These are phyloP conservation scores for Volutella citrinella DNA, from an alignment of 2,329 filamentous ascomycete genomes.

Conservation along the genomic window DNA sequence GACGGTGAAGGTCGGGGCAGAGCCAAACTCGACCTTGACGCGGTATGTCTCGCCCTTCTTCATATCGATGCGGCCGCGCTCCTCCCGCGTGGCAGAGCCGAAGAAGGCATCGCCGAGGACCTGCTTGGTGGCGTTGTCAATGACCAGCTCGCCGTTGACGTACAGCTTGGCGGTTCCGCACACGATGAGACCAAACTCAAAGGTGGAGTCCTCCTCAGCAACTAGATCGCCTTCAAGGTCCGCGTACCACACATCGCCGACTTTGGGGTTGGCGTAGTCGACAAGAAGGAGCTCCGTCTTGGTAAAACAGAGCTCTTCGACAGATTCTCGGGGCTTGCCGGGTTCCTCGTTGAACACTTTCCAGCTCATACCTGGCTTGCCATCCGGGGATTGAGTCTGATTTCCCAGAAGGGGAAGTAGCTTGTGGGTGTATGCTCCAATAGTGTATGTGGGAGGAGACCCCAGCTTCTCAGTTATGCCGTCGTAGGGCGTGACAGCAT, in stretches of 20 bases:
- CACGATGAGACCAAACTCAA: constrained; percentile 65
- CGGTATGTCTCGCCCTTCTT: constrained; percentile 58
- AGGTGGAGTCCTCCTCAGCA: constrained; percentile 57
- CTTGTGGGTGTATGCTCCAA: constrained; percentile 64
- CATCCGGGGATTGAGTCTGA: constrained; percentile 48
- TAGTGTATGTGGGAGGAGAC: constrained; percentile 46
- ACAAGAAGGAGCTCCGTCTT: constrained; percentile 50
- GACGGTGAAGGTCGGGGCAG: constrained; percentile 55
- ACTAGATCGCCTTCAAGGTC: constrained; percentile 60
- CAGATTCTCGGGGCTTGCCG: constrained; percentile 41
- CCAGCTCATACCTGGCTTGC: constrained; percentile 58
- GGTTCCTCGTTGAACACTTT: constrained; percentile 60
- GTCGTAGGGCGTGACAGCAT: constrained; percentile 69
- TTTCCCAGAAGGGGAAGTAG: constrained; percentile 58
- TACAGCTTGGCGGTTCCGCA: constrained; percentile 64
- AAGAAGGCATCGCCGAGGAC: constrained; percentile 62
- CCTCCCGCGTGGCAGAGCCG: constrained; percentile 61
- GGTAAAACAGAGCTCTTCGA: constrained; percentile 48
- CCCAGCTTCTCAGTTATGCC: constrained; percentile 59
- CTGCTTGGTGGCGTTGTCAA: constrained; percentile 66
- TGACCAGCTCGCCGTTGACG: constrained; percentile 58
- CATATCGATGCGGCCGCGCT: constrained; percentile 56
- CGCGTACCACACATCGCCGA: constrained; percentile 56
- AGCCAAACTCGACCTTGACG: constrained; percentile 58
- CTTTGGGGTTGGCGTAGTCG: constrained; percentile 50